Percentiles rank a stretch among this genome's conserved stretches.
Conservation (phyloP, 73 alveolate species). For the Paramecium bursaria region DNA sequence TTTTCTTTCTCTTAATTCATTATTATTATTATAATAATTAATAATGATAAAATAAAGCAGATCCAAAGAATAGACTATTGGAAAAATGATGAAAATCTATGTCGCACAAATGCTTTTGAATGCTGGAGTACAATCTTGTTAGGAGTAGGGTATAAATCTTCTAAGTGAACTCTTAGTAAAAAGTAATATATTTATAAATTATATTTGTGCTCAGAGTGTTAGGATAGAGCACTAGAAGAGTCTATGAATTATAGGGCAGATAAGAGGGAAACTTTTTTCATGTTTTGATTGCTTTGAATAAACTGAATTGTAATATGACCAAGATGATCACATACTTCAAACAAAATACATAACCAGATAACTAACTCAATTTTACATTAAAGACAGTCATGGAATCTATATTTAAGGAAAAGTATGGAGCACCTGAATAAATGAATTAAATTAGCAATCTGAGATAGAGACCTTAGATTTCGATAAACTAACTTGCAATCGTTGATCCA, state of each 20-base stretch:
- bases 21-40: no score
- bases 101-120: constrained; percentile 48
- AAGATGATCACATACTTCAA: not conserved
- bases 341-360: not conserved
- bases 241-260: constrained; percentile 47
- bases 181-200: not conserved
- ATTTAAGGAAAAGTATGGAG: constrained; percentile 4
- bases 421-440: not conserved
- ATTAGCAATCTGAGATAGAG: constrained; percentile 14
- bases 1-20: no score
- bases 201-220: constrained; percentile 5
- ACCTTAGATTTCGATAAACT: not conserved
- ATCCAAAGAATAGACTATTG: constrained; percentile 33
- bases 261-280: constrained; percentile 51
- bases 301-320: constrained; percentile 1
- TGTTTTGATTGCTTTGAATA: constrained; percentile 8
- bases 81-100: constrained; percentile 41
- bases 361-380: not conserved
- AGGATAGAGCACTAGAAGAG: constrained; percentile 13
- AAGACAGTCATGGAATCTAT: constrained; percentile 40
- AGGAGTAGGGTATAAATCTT: constrained; percentile 31
- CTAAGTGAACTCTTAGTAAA: constrained; percentile 20
- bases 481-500: no score
- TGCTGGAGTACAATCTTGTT: constrained; percentile 19
- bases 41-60: constrained; percentile 41